phyloP scores from a whole-genome alignment of 768 basidiomycete species.

The Psilocybe cubensis region DNA sequence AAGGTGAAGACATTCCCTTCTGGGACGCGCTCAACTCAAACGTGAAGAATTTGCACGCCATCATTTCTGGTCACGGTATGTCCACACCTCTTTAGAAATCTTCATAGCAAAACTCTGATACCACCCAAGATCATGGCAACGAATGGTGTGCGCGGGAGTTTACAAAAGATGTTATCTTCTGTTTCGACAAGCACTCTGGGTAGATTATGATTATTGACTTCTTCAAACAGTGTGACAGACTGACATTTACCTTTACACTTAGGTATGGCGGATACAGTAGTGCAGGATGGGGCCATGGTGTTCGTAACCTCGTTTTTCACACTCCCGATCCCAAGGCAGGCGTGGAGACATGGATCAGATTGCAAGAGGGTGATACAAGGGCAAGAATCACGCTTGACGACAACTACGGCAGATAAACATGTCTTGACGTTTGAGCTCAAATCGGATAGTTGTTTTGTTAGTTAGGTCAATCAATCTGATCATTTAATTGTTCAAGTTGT shows the following conservation, averaged over 20 bases:
- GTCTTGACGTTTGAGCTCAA: not conserved
- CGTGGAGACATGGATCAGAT: constrained; percentile 66
- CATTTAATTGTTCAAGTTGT: not conserved
- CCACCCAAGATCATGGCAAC: constrained; percentile 67
- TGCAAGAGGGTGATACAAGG: constrained; percentile 60
- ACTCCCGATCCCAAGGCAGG: constrained; percentile 47
- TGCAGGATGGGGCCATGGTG: constrained; percentile 63
- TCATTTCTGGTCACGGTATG: constrained; percentile 74
- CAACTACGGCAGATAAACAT: constrained; percentile 31
- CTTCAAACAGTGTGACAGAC: no score
- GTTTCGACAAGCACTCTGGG: constrained; percentile 82
- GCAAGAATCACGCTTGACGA: constrained; percentile 56
- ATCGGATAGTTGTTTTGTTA: no score
- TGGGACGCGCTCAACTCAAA: constrained; percentile 62
- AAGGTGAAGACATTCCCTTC: constrained; percentile 59
- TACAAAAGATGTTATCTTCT: constrained; percentile 65
- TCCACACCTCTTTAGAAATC: not conserved
- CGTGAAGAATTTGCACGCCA: constrained; percentile 66
- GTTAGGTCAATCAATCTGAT: no score
- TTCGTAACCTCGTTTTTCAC: constrained; percentile 64
- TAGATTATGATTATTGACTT: constrained; percentile 28
- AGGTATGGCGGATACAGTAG: constrained; percentile 71
- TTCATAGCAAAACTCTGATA: not conserved
- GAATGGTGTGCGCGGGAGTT: constrained; percentile 80
- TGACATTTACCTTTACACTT: not conserved